These are phyloP conservation scores for Quercus phellos DNA, from an alignment of 331 rosid species.

Conservation along the genomic window DNA sequence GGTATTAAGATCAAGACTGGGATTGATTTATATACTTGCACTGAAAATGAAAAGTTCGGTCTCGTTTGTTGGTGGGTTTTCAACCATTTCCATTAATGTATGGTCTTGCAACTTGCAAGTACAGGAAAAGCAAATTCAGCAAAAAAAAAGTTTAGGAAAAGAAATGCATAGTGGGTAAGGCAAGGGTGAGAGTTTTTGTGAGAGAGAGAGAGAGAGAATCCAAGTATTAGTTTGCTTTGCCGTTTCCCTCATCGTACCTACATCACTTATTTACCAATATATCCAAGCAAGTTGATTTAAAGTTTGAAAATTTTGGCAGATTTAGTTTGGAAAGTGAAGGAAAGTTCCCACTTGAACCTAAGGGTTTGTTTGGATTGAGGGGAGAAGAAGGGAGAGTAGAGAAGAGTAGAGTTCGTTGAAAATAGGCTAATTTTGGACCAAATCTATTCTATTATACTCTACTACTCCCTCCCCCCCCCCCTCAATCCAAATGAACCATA, in stretches of 20 bases:
- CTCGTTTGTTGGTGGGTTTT: conserved; percentile 8
- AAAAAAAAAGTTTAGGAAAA: neutral
- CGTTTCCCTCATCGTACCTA: neutral
- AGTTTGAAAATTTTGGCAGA: neutral
- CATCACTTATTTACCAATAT: neutral
- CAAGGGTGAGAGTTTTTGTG: no score
- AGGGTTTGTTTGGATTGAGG: no score
- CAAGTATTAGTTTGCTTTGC: neutral
- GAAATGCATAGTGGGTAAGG: neutral
- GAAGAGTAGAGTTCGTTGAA: no score
- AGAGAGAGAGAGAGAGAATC: no score
- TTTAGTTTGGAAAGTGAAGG: neutral
- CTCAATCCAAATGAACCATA: neutral
- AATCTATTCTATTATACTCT: no score
- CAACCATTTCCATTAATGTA: neutral
- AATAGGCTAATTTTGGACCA: no score
- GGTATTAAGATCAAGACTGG: no score
- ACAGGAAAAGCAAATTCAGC: neutral
- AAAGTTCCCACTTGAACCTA: neutral
- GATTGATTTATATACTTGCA: no score
- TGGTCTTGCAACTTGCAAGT: neutral
- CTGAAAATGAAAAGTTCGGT: no score
- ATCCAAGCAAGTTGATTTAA: neutral
- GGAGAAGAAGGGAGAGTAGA: no score
- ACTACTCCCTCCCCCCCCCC: rapidly evolving